Conservation (phyloP, 257 asterid genomes). For the Solanum chiquidenum region DNA sequence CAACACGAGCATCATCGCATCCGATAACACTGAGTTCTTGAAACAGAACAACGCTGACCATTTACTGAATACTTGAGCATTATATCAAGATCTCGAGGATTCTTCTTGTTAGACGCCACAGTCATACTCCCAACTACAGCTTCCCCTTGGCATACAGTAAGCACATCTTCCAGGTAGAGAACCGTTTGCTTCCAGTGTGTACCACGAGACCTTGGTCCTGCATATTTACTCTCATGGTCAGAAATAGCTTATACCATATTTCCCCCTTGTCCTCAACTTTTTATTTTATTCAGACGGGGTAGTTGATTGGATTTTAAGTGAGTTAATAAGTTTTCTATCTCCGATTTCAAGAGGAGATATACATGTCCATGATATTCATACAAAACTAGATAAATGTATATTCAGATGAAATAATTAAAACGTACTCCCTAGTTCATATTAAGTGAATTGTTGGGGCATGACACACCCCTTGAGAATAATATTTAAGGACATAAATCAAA, state of each 20-base stretch:
- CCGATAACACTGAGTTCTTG: constrained; percentile 54
- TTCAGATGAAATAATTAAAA: not conserved
- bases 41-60: constrained; percentile 51
- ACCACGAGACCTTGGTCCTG: constrained; percentile 81
- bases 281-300: not conserved
- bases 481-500: not conserved
- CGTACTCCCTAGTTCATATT: not conserved
- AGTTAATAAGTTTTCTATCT: not conserved
- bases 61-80: constrained; percentile 60
- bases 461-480: not conserved
- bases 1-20: constrained; percentile 36
- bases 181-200: constrained; percentile 98
- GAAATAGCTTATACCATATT: not conserved
- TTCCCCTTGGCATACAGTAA: constrained; percentile 82
- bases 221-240: not conserved
- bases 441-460: not conserved
- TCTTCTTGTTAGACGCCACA: constrained; percentile 76
- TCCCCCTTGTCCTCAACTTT: not conserved
- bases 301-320: not conserved
- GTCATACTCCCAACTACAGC: constrained; percentile 53
- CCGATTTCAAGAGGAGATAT: not conserved
- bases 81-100: constrained; percentile 93
- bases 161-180: constrained; percentile 82
- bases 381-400: not conserved
- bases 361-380: not conserved